Evolutionary conservation across 768 basidiomycete genomes (phyloP), one percentile per base, ranked within the genome.

Genomic region (Auricularia sp.): DNA sequence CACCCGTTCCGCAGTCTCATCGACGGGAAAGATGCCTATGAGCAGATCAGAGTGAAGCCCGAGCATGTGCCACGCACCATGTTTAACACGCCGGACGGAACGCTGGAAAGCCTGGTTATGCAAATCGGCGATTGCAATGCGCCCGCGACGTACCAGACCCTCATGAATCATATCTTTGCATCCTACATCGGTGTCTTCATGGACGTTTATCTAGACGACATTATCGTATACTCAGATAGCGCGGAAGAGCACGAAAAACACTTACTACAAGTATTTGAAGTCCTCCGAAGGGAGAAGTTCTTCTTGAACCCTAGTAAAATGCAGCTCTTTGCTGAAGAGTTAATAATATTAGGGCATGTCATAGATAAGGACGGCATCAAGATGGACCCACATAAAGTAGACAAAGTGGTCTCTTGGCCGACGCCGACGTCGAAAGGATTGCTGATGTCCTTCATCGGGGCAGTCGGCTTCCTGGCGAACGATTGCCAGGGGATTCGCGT

Each of bases 281-380:
- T 29, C 29, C 29, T 29, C 2, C 29, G 29, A 0, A 2, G 2
- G 29, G 29, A 29, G 0, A 29, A 29, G 29, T 29, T 29, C 2
- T 29, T 29, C 29, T 0, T 29, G 29, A 29, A 29, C 29, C 29
- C 29, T 2, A 29, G 29, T 3, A 12, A 69, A 62, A 65, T 67
- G 8, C 56, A 66, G n/a, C 53, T 70, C 21, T 61, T 67, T n/a
- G 36, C 63, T 2, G 39, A 54, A 56, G 43, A 44, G 0, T 42
- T 77, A 0, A 35, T 66, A 33, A 77, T 78, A 64, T 66, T 77
- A 0, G 73, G 77, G 0, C 76, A 79, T 0, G 77, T 78, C 0
- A 73, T 79, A 8, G 21, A 69, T 18, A 69, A 75, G 1, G 71
- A 76, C 36, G 47, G 0, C 61, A 29, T 1, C 77, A 77, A 29